Evolutionary conservation across 306 rosid genomes (phyloP).

Genomic region (Boehmeria nivea): DNA sequence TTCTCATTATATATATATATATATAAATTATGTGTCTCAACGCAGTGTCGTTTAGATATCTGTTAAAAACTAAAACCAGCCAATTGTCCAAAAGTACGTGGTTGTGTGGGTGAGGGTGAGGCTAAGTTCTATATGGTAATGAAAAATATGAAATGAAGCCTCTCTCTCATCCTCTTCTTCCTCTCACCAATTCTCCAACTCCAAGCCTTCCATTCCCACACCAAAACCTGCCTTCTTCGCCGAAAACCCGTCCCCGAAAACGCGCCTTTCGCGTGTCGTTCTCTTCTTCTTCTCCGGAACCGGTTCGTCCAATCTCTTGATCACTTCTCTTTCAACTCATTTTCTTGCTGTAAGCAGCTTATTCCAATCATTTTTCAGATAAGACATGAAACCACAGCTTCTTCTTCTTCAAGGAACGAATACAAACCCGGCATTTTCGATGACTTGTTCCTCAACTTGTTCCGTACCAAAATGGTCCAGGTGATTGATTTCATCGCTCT

Average conservation of each 20-base stretch:
- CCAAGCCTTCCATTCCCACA: conserved; percentile 13
- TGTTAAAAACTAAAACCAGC: no score
- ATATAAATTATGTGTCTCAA: no score
- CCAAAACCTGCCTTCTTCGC: background rate
- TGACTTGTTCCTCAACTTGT: conserved; percentile 65
- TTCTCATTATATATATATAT: no score
- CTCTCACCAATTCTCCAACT: no score
- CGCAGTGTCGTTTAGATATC: no score
- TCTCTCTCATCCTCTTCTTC: conserved; percentile 25
- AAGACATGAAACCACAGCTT: conserved; percentile 10
- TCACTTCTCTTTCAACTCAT: background rate
- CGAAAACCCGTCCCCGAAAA: conserved; percentile 14
- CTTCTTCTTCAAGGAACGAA: conserved; percentile 30
- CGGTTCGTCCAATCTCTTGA: conserved; percentile 28
- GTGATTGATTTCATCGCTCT: conserved; percentile 19
- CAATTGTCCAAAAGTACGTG: no score
- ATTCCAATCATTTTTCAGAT: conserved; percentile 26
- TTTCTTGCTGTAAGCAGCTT: background rate
- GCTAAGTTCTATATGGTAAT: no score
- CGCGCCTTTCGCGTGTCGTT: conserved; percentile 15
- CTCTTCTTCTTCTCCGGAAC: conserved; percentile 39
- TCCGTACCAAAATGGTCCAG: conserved; percentile 75
- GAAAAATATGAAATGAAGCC: conserved; percentile 62
- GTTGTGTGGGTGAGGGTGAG: no score
- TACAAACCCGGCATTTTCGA: conserved; percentile 57